Percentiles rank a stretch among this genome's conserved stretches.
phyloP scores from a whole-genome alignment of 2,329 filamentous ascomycete genomes.

The Lachnellula hyalina region DNA sequence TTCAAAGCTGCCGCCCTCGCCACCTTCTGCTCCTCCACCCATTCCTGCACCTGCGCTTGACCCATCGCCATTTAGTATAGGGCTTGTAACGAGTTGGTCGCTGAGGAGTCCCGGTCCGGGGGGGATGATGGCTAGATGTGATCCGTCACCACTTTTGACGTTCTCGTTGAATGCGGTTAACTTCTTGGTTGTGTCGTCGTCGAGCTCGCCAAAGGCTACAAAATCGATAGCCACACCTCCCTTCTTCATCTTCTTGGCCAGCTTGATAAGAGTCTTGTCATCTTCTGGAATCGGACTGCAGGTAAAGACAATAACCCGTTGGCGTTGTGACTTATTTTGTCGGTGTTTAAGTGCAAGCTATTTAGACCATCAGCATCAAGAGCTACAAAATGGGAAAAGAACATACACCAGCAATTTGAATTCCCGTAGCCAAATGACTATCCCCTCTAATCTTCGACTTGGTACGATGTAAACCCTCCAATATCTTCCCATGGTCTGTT shows the following conservation, averaged over 20 bases:
- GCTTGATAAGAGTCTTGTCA: conserved; percentile 79
- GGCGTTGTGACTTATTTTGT: conserved; percentile 93
- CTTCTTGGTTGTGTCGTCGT: conserved; percentile 87
- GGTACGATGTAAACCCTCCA: conserved; percentile 86
- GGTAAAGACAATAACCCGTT: conserved; percentile 94
- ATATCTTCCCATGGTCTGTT: conserved; percentile 90
- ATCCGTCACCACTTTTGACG: conserved; percentile 87
- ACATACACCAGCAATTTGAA: conserved; percentile 89
- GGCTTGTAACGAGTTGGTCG: conserved; percentile 83
- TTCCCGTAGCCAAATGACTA: conserved; percentile 83
- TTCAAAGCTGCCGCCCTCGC: conserved; percentile 61
- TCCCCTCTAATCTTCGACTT: conserved; percentile 85
- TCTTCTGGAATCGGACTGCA: conserved; percentile 89
- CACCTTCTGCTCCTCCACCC: conserved; percentile 45
- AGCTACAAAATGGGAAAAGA: neutral
- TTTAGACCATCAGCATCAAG: neutral
- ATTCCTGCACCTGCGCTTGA: conserved; percentile 52
- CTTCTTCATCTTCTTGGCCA: conserved; percentile 99
- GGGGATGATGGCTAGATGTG: conserved; percentile 83
- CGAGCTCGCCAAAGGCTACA: conserved; percentile 88
- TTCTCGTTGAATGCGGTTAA: conserved; percentile 89
- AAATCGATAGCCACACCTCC: conserved; percentile 91
- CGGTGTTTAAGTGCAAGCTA: conserved; percentile 95
- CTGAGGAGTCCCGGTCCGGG: conserved; percentile 89
- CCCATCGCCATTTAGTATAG: conserved; percentile 82